These are phyloP conservation scores for Paralagenidium karlingii DNA, from an alignment of 352 stramenopile genomes.

Conservation along the genomic window DNA sequence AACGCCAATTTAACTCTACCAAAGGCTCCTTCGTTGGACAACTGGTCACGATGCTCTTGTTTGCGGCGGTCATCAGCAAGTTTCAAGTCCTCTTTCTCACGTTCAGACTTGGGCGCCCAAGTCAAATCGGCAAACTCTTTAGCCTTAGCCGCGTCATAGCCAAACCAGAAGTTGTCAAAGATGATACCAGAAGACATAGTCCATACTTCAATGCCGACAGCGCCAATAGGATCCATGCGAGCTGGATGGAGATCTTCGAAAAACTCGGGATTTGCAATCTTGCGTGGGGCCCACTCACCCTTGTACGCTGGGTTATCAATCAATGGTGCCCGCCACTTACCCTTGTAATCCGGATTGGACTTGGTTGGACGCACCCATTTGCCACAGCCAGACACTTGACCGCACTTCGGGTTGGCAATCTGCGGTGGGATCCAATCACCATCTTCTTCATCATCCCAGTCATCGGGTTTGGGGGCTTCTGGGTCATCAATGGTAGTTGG, in stretches of 20 bases:
- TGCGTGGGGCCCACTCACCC: constrained; percentile 79
- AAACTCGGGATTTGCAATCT: constrained; percentile 86
- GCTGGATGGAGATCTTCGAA: constrained; percentile 76
- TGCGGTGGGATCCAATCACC: constrained; percentile 83
- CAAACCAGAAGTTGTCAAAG: constrained; percentile 91
- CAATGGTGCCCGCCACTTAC: constrained; percentile 83
- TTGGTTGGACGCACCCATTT: constrained; percentile 82
- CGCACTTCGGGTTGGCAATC: constrained; percentile 85
- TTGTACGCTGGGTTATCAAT: constrained; percentile 91
- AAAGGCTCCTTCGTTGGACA: constrained; percentile 35
- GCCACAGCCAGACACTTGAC: constrained; percentile 77
- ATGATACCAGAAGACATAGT: constrained; percentile 82
- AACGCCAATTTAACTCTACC: constrained; percentile 23
- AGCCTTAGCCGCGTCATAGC: constrained; percentile 67
- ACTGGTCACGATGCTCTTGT: constrained; percentile 15
- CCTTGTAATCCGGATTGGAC: constrained; percentile 86
- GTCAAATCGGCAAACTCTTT: constrained; percentile 66
- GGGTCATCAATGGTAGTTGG: constrained; percentile 68
- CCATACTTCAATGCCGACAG: constrained; percentile 86
- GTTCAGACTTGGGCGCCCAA: constrained; percentile 60
- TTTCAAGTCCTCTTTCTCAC: constrained; percentile 40
- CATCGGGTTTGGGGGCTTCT: constrained; percentile 66
- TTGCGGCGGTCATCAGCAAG: constrained; percentile 31
- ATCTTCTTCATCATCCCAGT: constrained; percentile 92
- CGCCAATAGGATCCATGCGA: constrained; percentile 79